Evolutionary conservation across 495 filamentous ascomycete species (phyloP), one percentile per base, ranked within the genome.

Genomic region (Neurospora cerealis): DNA sequence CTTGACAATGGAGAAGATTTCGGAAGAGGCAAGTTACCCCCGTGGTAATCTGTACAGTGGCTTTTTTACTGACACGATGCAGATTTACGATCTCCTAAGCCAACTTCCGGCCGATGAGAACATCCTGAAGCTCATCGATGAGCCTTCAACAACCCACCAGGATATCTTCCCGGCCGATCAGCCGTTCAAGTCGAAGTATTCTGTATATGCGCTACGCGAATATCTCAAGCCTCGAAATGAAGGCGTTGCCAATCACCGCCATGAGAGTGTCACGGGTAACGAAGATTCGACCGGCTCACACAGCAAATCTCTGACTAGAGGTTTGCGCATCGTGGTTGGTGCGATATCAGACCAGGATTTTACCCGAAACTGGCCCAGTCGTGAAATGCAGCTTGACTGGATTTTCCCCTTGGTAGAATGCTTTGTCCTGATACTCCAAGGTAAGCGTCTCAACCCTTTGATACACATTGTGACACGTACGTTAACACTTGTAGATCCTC

Each of bases 101-200:
- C 87, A 89, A 9, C 93, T 96, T 69, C 91, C 92, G 4, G 88
- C 91, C 2, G 89, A 94, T 73, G 86, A 88, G 69, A 86, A 86
- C 70, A 85, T 92, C 5, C 78, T 89, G 34, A 82, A 86, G 28
- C 82, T 89, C 42, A 88, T 94, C 70, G 85, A 87, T 72, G 86
- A 88, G 4, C 83, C 86, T 9, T 80, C 80, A 5, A 85, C 81
- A 28, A 82, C 87, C 7, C 87, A 89, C 70, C 80, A 83, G 41
- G 85, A 88, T 10, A 81, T 92, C 24, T 94, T 95, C 75, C 92
- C 92, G 4, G 82, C 88, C 11, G 85, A 87, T 15, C 89, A 90
- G 62, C 92, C 93, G 6, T 95, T 89, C 80, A 91, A 91, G 72
- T 89, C 89, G 5, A 81, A 95, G 5, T 96, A 96, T 81, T 92